Conservation (phyloP, 164 flowering plant genomes). For the Aristolochia contorta region DNA sequence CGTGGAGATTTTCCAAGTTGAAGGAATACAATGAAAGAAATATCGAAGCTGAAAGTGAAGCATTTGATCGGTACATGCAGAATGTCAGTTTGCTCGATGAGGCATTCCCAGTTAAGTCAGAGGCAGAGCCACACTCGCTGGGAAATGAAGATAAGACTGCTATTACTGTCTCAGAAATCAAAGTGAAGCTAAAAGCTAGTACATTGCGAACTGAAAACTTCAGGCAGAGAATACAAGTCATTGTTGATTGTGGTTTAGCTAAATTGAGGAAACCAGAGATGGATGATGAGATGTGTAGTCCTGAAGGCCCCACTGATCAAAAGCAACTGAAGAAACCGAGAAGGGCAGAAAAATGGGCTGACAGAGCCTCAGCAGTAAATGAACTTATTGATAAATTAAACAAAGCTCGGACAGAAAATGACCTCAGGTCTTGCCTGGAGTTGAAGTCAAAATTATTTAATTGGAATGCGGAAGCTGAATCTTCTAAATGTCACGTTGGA, state of each 20-base stretch:
- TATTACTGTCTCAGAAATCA: conserved; percentile 24
- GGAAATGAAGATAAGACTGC: conserved; percentile 13
- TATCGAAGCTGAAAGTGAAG: conserved; percentile 74
- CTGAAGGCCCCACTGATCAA: conserved; percentile 15
- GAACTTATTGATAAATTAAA: conserved; percentile 65
- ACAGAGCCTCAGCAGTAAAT: conserved; percentile 28
- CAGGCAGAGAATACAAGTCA: conserved; percentile 37
- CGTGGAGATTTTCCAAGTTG: conserved; percentile 85
- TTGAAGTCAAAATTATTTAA: conserved; percentile 37
- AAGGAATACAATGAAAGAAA: conserved; percentile 66
- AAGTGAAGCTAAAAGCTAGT: conserved; percentile 45
- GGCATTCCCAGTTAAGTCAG: conserved; percentile 37
- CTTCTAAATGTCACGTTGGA: conserved; percentile 1
- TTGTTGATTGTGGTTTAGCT: conserved; percentile 46
- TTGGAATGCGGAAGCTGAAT: conserved; percentile 1
- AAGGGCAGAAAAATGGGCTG: conserved; percentile 20
- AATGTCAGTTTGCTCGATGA: conserved; percentile 70
- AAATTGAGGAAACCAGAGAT: conserved; percentile 35
- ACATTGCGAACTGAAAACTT: conserved; percentile 31
- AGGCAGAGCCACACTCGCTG: conserved; percentile 16
- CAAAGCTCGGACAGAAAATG: conserved; percentile 69
- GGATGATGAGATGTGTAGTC: conserved; percentile 11
- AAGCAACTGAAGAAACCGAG: conserved; percentile 25
- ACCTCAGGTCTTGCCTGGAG: conserved; percentile 53
- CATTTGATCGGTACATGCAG: conserved; percentile 85